Base-by-base conservation (phyloP, 2,329 filamentous ascomycete genomes). In the Hypoxylon sp. region DNA sequence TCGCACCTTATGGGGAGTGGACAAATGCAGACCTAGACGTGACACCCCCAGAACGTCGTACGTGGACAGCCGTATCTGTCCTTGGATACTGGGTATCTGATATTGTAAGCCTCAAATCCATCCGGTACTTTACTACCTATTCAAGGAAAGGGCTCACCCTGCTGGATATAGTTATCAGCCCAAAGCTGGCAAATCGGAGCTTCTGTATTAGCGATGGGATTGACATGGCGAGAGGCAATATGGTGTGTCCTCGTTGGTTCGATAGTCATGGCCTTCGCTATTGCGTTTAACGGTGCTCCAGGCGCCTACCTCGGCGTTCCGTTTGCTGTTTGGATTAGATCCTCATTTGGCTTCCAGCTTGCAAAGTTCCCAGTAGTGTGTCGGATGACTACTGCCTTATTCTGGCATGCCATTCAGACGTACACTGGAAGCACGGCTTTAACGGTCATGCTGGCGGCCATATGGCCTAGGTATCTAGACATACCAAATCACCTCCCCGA, bases 401-500 rank as follows among this genome's bases (percentile, higher is more conserved):
- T 81, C 56, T 81, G 80, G 80, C 79, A 77, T 29, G 79, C 75
- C n/a, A 78, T 79, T 50, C 76, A 78, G 68, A 77, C 75, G 2
- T 78, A 77, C 63, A 75, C 73, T 19, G 79, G 78, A 14, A 75
- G 73, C 11, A 76, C 72, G 3, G 75, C 75, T 31, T 74, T 78
- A 62, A 77, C 74, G 2, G 73, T 77, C 33, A 72, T 78, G 57
- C 75, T 81, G 26, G 70, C 73, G 1, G 77, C 80, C 13, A 81
- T 83, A 62, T 83, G 81, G 81, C 81, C 82, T 0, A 79, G 77
- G 17, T 83, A 80, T 67, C 71, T 76, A 26, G 75, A 79, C 71
- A 79, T 85, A 14, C 81, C 80, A 3, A 84, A 84, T 61, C 76
- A 78, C 31, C 77, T 85, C 24, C 77, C 81, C 1, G 73, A 72